Conservation (phyloP, 73 alveolate species). For the Paramecium octaurelia region DNA sequence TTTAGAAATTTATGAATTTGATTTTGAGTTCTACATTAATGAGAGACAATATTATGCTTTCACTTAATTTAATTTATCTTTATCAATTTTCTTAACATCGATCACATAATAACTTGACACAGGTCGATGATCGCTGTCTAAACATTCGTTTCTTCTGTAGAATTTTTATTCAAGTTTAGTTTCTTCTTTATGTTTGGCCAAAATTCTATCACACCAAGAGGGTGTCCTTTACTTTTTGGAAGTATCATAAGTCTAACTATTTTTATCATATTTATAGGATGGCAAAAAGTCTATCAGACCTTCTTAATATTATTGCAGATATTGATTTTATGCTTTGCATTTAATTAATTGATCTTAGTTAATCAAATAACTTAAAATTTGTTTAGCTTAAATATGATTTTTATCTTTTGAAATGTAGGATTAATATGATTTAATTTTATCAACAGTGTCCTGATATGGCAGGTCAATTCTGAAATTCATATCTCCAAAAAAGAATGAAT, state of each 20-base stretch:
- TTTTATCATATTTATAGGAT: constrained; percentile 83
- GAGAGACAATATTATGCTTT: not conserved
- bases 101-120: constrained; percentile 71
- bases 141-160: constrained; percentile 80
- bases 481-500: constrained; percentile 90
- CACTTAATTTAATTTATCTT: not conserved
- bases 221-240: constrained; percentile 84
- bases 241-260: constrained; percentile 65
- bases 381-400: not conserved
- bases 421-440: constrained; percentile 60
- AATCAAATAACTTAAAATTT: constrained; percentile 57
- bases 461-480: constrained; percentile 84
- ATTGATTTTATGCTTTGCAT: constrained; percentile 67
- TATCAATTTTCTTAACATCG: constrained; percentile 53
- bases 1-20: not conserved
- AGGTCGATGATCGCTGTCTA: constrained; percentile 93
- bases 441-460: constrained; percentile 66
- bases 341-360: constrained; percentile 76
- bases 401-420: not conserved
- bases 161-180: constrained; percentile 59
- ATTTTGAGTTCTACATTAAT: not conserved
- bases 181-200: constrained; percentile 70
- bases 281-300: constrained; percentile 88
- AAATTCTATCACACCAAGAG: constrained; percentile 94
- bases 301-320: constrained; percentile 77